phyloP scores from a whole-genome alignment of 2,329 filamentous ascomycete species.

The Fusarium poae region DNA sequence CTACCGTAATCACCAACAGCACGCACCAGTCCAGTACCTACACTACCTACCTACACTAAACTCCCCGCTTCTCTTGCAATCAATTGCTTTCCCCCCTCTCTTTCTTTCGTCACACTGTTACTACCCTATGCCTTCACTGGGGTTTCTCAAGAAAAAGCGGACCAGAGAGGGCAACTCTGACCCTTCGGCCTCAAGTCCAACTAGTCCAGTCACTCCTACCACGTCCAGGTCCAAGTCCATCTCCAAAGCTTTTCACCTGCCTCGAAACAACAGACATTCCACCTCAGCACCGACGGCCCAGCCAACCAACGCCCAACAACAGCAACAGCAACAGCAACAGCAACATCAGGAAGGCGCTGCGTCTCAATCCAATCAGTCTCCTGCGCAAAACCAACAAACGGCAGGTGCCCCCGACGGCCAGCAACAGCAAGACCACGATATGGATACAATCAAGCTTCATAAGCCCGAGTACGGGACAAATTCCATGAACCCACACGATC shows the following conservation, averaged over 20 bases:
- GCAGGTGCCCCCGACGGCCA: slow-evolving; percentile 42
- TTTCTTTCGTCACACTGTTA: slow-evolving; percentile 40
- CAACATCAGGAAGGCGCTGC: slow-evolving; percentile 36
- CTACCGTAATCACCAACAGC: slow-evolving; percentile 28
- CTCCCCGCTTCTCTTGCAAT: slow-evolving; percentile 34
- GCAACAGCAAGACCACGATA: slow-evolving; percentile 43
- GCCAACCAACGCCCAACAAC: slow-evolving; percentile 30
- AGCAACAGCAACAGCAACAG: slow-evolving; percentile 43
- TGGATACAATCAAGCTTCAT: slow-evolving; percentile 49
- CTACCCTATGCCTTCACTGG: slow-evolving; percentile 86
- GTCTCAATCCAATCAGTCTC: slow-evolving; percentile 34
- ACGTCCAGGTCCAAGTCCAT: slow-evolving; percentile 60
- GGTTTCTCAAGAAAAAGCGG: slow-evolving; percentile 98
- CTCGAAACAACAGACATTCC: slow-evolving; percentile 53
- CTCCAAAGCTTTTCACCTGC: slow-evolving; percentile 62
- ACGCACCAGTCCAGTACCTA: slow-evolving; percentile 21
- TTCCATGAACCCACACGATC: slow-evolving; percentile 56
- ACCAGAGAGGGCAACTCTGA: slow-evolving; percentile 89
- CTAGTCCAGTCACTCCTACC: slow-evolving; percentile 72
- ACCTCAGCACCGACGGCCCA: slow-evolving; percentile 46
- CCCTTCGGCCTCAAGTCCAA: slow-evolving; percentile 74
- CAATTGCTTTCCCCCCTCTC: slow-evolving; percentile 26
- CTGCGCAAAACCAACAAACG: slow-evolving; percentile 37
- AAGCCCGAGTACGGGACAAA: slow-evolving; percentile 45
- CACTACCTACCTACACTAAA: slow-evolving; percentile 11